Base-by-base conservation (phyloP, 1,139 yeast genomes). In the Magnusiomyces starmeri region DNA sequence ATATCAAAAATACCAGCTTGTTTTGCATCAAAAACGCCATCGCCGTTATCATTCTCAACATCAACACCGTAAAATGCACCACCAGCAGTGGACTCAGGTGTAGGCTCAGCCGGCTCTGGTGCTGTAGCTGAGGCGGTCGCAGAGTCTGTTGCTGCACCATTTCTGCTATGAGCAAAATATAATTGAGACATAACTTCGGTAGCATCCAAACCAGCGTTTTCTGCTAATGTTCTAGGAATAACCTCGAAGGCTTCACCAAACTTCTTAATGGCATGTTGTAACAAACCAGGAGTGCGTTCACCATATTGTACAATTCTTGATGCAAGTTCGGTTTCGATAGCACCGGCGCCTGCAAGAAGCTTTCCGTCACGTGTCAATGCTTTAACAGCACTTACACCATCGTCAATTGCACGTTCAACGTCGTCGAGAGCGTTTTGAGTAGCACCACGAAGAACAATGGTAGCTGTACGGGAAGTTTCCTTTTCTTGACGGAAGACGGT, bases 241-340 rank as follows among this genome's bases (percentile, higher is more conserved):
- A 88, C 88, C 71, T 92, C 98, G 68, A 92, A 90, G 0, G 97
- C 96, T 64, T 85, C 83, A 18, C 96, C 98, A 70, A 82, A 92
- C 64, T 85, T 85, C 72, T 92, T 92, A 63, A 92, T 92, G 49
- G 97, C 96, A 58, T 92, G 79, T 70, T 90, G 98, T 62, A 88
- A 70, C 57, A 90, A 75, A 43, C 97, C 98, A 16, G 98, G 95
- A 1, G 97, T 92, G 63, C 78, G 80, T 67, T 92, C 98, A 59
- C 97, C 98, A 65, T 81, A 85, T 55, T 80, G 81, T 21, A 89
- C 85, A 55, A 90, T 76, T 64, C 83, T 77, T 59, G 85, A 79
- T 51, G 89, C 90, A 52, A 92, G 75, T 65, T 89, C 97, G 51
- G 88, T 85, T 71, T 92, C 98, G n/a, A 86, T 77, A 18, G 97